Evolutionary conservation across 106 monocot species (phyloP), one percentile per base, ranked within the genome.

Genomic region (Hemerocallis citrina): DNA sequence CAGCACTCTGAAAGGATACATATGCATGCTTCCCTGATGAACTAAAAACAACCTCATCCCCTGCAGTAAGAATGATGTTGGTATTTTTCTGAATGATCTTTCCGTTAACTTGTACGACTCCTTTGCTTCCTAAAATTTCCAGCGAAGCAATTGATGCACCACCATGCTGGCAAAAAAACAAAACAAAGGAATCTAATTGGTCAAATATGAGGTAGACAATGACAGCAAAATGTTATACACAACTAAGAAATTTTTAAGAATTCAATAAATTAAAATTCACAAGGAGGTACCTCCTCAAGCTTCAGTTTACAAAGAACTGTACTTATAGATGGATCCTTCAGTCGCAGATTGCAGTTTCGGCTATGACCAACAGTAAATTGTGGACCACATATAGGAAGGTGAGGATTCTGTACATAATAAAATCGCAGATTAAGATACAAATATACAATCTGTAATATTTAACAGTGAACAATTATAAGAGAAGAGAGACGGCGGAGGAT

Each of bases 1-100:
- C 25, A 59, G n/a, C n/a, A 36, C 1, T 43, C 19, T 15, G 45
- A 64, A 85, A 91, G 90, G 87, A 92, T 98, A 92, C 98, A 68
- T 98, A 98, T 75, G 91, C 68, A 92, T 98, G 84, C 29, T 79
- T 87, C 72, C 82, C 85, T 56, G 79, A 71, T 39, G 87, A 75
- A 64, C 69, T 79, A 77, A 98, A 98, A 57, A 88, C 66, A 38
- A 98, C 60, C 63, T 98, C 98, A 77, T 98, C 98, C 17, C 98
- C 98, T 55, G 74, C 84, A 35, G 42, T 68, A 32, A 98, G 77
- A 13, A 64, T 44, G 30, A 88, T 50, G 52, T 75, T 64, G 42
- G 88, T 47, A 68, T 88, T 81, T 73, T 71, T 82, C 39, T 79
- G 79, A 19, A 98, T 30, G 33, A 36, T 71, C 70, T 85, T 98